Base-by-base conservation (phyloP, 495 filamentous ascomycete species). In the Talaromyces wortmannii region DNA sequence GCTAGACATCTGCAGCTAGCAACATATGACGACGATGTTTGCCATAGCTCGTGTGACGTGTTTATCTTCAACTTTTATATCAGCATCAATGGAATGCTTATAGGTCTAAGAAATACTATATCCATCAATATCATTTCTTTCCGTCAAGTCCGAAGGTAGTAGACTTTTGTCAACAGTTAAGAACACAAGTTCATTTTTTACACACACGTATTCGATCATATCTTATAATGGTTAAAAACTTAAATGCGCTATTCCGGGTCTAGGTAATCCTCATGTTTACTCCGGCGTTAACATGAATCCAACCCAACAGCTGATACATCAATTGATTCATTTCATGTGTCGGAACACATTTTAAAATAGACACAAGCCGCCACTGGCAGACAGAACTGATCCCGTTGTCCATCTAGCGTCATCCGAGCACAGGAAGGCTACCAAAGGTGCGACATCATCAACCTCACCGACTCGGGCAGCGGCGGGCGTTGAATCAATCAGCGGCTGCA, bases 381-480 rank as follows among this genome's bases (percentile, higher is more conserved):
- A 50, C 0, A 60, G 16, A 29, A 56, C 53, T 17, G 48, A 45
- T 16, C 58, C 58, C 1, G 45, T 60, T 13, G 52, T 53, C 58
- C 58, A 60, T 15, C 58, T 45, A 18, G 43, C 55, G 5, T 50
- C 50, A 15, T 57, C 58, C 11, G 44, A 48, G 31, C 55, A 57
- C 15, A 57, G 45, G 45, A 60, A 56, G 5, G 48, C 49, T 12
- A 60, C 58, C 12, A 60, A 13, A 40, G 52, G 55, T 6, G 56
- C 59, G 13, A 58, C 50, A 49, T 58, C 56, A 23, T 58, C 59
- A 15, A 57, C 55, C 36, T 61, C 56, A 13, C 50, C 59, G 30
- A 57, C n/a, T 13, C 59, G 44, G 2, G 56, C 50, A n/a, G 43
- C 59, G 10, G 59, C 56, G 13, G 57, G 53, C 7, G 57, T 52